Evolutionary conservation across 768 basidiomycete species (phyloP), one percentile per base, ranked within the genome.

Genomic region (Royoungia palumana): DNA sequence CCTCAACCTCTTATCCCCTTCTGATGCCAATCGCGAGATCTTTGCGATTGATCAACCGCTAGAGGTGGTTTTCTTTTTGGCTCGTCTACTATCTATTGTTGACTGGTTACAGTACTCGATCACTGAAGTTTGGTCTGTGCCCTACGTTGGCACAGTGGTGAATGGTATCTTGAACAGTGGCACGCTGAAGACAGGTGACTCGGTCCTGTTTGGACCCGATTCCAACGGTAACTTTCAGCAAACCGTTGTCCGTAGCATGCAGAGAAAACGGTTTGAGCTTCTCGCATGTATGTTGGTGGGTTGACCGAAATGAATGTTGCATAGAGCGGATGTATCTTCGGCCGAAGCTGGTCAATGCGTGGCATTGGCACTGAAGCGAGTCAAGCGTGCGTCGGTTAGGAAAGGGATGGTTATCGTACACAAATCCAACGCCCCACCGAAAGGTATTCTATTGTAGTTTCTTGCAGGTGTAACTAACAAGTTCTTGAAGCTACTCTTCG

Each of bases 261-360:
- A 98, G 70, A 80, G 94, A 49, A 99, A 97, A 68, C 72, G 89
- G 88, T 87, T 41, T 28, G 75, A 62, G 16, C 11, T 54, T 28
- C 28, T n/a, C 30, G 21, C 43, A 25, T 30, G 16, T 22, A 14
- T 27, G 20, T 16, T 41, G 25, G 43, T 46, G 11, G 0, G 21
- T 42, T 56, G 51, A 51, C 45, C n/a, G n/a, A n/a, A 7, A 17
- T 17, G n/a, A 7, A 20, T n/a, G 10, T 45, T 39, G 22, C 21
- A 45, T 53, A 87, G 94, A 28, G 93, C 88, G 19, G 76, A 85
- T 46, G 92, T 99, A 3, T 75, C 75, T 14, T 77, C 78, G 13
- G 96, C 91, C 0, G 94, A 97, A 59, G 96, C 96, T 6, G 96
- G 96, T 2, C 96, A 99, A 70, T 91, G 89, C 42, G 94, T 99